Conservation (phyloP, 2,329 filamentous ascomycete genomes). For the Ophiostoma sp. region DNA sequence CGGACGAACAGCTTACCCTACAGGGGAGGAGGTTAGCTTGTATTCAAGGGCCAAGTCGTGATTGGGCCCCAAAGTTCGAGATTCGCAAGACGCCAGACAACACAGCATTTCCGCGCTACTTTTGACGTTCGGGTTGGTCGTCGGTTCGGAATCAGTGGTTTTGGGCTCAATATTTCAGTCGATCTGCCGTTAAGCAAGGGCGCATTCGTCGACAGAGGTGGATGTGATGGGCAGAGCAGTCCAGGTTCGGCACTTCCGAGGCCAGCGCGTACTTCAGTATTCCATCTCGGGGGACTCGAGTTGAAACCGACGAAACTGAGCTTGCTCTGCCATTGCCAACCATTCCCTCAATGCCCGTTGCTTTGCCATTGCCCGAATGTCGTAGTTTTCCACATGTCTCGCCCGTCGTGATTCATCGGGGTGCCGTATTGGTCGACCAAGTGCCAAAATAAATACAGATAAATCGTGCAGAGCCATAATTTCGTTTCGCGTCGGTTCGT, state of each 20-base stretch:
- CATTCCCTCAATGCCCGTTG: background rate
- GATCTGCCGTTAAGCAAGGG: too few species aligned
- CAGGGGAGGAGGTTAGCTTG: conserved; percentile 23
- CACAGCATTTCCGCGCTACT: background rate
- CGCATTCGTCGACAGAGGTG: background rate
- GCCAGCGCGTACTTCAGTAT: background rate
- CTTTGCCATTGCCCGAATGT: background rate
- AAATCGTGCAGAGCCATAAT: background rate
- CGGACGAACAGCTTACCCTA: conserved; percentile 99
- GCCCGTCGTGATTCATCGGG: background rate
- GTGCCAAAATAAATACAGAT: background rate
- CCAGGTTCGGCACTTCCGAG: background rate
- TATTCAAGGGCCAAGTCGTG: background rate
- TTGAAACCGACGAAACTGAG: background rate
- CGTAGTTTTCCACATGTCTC: background rate
- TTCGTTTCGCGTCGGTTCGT: background rate
- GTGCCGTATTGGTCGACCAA: background rate
- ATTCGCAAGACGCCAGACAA: background rate
- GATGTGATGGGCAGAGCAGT: background rate
- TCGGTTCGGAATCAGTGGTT: background rate
- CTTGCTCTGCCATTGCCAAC: background rate
- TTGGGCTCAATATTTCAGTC: too few species aligned
- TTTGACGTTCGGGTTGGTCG: background rate
- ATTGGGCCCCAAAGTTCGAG: background rate
- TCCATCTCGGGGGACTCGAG: background rate